phyloP scores from a whole-genome alignment of 129 eudicot genomes.

The Daucus carota region DH1_v3.0 NC_030381.2:43533501-43534000 shows the following conservation, averaged over 20 bases:
- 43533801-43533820: not conserved
- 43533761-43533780: not conserved
- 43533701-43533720: not conserved
- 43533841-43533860: not conserved
- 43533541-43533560: slow-evolving; percentile 13
- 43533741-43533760: not conserved
- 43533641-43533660: slow-evolving; percentile 15
- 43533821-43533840: not conserved
- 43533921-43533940: slow-evolving; percentile 20
- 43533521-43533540: slow-evolving; percentile 23
- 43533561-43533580: slow-evolving; percentile 9
- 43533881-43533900: slow-evolving; percentile 7
- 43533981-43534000: slow-evolving; percentile 6
- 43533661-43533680: slow-evolving; percentile 1
- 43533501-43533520: slow-evolving; percentile 4
- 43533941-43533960: slow-evolving; percentile 15
- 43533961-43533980: slow-evolving; percentile 14
- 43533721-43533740: not conserved
- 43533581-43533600: not conserved
- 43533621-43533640: slow-evolving; percentile 10
- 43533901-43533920: slow-evolving; percentile 10
- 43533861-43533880: slow-evolving; percentile 6
- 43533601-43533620: slow-evolving; percentile 13
- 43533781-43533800: not conserved
- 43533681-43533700: not conserved